Base-by-base conservation (phyloP, 495 filamentous ascomycete species). In the Choiromyces venosus region DNA sequence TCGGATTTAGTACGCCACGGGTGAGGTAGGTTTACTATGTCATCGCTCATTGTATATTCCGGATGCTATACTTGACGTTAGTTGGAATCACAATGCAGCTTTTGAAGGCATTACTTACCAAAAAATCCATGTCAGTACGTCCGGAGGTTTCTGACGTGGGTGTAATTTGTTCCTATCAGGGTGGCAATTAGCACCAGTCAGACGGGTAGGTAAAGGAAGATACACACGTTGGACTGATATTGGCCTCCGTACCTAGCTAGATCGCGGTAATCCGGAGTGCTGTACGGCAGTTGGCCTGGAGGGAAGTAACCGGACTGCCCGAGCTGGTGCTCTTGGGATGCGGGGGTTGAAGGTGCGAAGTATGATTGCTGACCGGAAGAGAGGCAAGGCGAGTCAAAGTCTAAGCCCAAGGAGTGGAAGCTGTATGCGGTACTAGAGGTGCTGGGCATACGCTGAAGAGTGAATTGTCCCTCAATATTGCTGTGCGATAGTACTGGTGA, bases 141-240 rank as follows among this genome's bases (percentile, higher is more conserved):
- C 52, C 52, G 12, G 52, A 61, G 25, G 52, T 33, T 1, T 61
- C 52, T 33, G 52, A 61, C 3, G 25, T 61, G 25, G 52, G 52
- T 33, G 52, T 61, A 33, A 61, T 61, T 33, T 61, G 52, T 61
- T 61, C 52, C 52, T 61, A 33, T 61, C 7, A 14, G 52, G 52
- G 52, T 33, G 29, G 52, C 52, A 61, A 16, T 61, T 61, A 61
- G 52, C 29, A 16, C 25, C 3, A 33, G 25, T 14, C 3, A 29
- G 52, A 16, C 33, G 4, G 52, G 25, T 33, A 14, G 25, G 12
- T 61, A 66, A 56, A 66, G 72, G 36, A 65, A 69, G 65, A 39
- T 73, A 77, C 74, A 77, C 71, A 77, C 74, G 74, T 77, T 77
- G 66, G 74, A 70, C 56, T 70, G 69, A 38, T 72, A 56, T 77